Evolutionary conservation across 805 yeast species (phyloP), one percentile per base, ranked within the genome.

Genomic region (fission yeast (Schizosaccharomyces pombe)): DNA sequence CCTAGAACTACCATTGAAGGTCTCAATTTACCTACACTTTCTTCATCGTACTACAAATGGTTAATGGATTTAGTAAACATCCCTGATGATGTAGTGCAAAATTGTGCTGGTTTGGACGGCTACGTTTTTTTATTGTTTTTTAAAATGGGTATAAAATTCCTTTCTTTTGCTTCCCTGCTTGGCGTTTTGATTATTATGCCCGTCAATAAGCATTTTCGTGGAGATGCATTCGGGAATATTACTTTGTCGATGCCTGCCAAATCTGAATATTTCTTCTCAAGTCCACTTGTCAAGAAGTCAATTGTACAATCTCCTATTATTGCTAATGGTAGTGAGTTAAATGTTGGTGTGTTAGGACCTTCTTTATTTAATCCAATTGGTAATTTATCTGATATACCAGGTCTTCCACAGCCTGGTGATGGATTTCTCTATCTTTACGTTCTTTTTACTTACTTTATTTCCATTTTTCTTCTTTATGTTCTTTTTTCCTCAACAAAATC

Each of bases 31-130:
- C 94, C 91, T 2, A 62, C 65, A 32, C 68, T 84, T 19, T 79
- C 83, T 4, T 59, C 68, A 39, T 72, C 84, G 2, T 63, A 82
- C 11, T 81, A 86, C 60, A 86, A 87, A 1, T 89, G 97, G 96
- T 71, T 87, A 6, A 75, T 79, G 0, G 75, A 78, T 0, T 68
- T 89, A 12, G 75, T 75, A 62, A 65, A 66, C 11, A 78, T 87
- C 19, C 70, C 73, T 28, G 97, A 89, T 60, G 72, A 75, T 14
- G 86, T 85, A 56, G 75, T 91, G 1, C 71, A 89, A 53, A 89
- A 85, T 57, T 81, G 80, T 62, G 95, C 96, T 2, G 98, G 98
- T 0, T 67, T 89, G 47, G 98, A 89, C 68, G 96, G 96, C 0
- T 86, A 76, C 67, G 97, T 91, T 14, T 89, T 84, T 62, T 67